Evolutionary conservation across 139 green algal genomes (phyloP).

Genomic region (Edaphochlamys debaryana): DNA sequence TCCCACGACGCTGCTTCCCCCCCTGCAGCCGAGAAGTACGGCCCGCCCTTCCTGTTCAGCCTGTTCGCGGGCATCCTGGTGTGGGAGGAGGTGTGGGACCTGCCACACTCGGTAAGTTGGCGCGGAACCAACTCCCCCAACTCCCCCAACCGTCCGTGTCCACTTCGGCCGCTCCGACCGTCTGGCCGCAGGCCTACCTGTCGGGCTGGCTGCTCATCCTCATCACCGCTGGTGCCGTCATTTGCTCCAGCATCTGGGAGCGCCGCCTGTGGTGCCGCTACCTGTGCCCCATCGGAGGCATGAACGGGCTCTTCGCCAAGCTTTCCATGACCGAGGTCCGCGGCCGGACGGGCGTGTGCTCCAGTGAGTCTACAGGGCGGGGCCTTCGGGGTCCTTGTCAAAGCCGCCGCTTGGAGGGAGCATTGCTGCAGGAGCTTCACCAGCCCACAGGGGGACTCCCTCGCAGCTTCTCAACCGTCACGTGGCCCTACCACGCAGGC

Average conservation of each 20-base stretch:
- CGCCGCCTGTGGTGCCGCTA: conserved; percentile 81
- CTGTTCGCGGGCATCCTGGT: conserved; percentile 86
- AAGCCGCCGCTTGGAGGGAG: no score
- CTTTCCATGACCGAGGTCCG: conserved; percentile 82
- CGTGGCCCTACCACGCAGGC: conserved; percentile 35
- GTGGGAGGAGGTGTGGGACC: conserved; percentile 82
- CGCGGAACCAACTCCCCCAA: no score
- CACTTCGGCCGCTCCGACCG: no score
- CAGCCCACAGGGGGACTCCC: no score
- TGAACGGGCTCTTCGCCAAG: conserved; percentile 93
- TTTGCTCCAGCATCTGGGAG: conserved; percentile 77
- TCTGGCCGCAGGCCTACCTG: no score
- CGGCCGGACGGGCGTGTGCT: conserved; percentile 82
- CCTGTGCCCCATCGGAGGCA: conserved; percentile 84
- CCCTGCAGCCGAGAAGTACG: conserved; percentile 61
- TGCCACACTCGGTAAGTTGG: conserved; percentile 76
- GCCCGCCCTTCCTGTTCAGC: conserved; percentile 76
- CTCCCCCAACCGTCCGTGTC: no score
- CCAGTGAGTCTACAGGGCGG: conserved; percentile 38
- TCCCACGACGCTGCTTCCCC: not conserved
- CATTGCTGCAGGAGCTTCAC: no score
- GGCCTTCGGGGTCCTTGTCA: no score
- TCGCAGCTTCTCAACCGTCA: no score
- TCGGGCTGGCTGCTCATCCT: conserved; percentile 84
- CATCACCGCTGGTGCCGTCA: conserved; percentile 84